Evolutionary conservation across 2,329 filamentous ascomycete species (phyloP).

Genomic region (Pleurostoma richardsiae): DNA sequence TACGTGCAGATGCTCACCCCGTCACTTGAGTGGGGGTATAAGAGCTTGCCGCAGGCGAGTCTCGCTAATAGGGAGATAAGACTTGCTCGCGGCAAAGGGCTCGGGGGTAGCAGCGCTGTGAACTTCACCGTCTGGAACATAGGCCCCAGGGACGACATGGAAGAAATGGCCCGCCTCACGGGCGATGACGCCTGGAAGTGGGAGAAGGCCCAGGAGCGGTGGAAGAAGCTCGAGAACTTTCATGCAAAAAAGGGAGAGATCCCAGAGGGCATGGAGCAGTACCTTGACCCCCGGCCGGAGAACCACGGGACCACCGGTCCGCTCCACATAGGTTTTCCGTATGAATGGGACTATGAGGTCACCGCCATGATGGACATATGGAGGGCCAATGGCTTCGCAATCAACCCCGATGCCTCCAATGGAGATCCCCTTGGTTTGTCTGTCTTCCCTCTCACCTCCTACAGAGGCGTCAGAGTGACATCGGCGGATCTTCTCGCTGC

Average conservation of each 20-base stretch:
- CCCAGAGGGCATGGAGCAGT: constrained; percentile 23
- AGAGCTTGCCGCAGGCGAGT: constrained; percentile 25
- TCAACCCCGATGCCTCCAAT: constrained; percentile 40
- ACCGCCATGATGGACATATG: constrained; percentile 30
- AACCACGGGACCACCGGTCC: constrained; percentile 36
- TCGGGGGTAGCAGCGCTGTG: constrained; percentile 32
- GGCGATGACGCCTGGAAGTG: constrained; percentile 44
- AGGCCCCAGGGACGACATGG: constrained; percentile 44
- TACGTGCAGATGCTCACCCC: constrained; percentile 32
- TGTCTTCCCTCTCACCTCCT: constrained; percentile 30
- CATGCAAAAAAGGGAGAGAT: constrained; percentile 20
- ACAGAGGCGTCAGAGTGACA: constrained; percentile 32
- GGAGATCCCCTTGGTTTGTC: constrained; percentile 42
- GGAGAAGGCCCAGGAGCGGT: constrained; percentile 36
- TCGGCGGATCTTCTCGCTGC: constrained; percentile 32
- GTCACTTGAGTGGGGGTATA: constrained; percentile 34
- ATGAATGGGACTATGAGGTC: constrained; percentile 32
- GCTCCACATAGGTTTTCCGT: constrained; percentile 30
- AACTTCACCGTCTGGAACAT: constrained; percentile 36
- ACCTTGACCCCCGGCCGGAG: constrained; percentile 24
- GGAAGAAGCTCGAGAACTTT: constrained; percentile 40
- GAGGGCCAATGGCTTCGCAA: constrained; percentile 29
- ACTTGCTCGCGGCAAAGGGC: constrained; percentile 29
- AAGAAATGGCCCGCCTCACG: constrained; percentile 42
- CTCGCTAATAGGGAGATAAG: constrained; percentile 24